Conservation (phyloP, 331 rosid genomes). For the Spiraea crenata region DNA sequence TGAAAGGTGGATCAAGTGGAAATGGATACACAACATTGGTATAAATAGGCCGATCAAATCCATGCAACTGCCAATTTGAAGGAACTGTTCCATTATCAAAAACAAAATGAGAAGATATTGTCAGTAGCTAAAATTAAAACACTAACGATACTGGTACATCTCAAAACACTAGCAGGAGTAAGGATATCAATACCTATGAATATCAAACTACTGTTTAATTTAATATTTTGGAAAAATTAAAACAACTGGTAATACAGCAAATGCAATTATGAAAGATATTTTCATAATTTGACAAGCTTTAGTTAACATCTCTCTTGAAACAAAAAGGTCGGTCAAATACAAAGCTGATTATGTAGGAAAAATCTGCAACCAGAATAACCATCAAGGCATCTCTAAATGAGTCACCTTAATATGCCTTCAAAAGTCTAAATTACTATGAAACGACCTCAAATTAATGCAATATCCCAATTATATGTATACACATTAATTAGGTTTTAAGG, state of each 20-base stretch:
- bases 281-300: background rate
- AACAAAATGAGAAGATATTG: conserved; percentile 26
- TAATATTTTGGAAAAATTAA: background rate
- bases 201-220: background rate
- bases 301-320: background rate
- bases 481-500: background rate
- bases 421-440: background rate
- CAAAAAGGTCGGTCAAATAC: background rate
- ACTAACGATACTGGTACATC: background rate
- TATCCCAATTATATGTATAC: background rate
- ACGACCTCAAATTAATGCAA: background rate
- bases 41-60: conserved; percentile 85
- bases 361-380: background rate
- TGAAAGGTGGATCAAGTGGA: conserved; percentile 78
- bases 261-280: background rate
- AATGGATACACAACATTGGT: conserved; percentile 75
- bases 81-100: conserved; percentile 69
- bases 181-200: background rate
- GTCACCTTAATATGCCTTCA: background rate
- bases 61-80: conserved; percentile 96
- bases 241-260: too few relatives aligned
- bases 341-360: background rate
- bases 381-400: background rate
- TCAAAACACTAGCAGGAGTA: background rate
- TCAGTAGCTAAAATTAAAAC: background rate